Conservation (phyloP, 495 filamentous ascomycete genomes). For the Penicillium psychrofluorescens region DNA sequence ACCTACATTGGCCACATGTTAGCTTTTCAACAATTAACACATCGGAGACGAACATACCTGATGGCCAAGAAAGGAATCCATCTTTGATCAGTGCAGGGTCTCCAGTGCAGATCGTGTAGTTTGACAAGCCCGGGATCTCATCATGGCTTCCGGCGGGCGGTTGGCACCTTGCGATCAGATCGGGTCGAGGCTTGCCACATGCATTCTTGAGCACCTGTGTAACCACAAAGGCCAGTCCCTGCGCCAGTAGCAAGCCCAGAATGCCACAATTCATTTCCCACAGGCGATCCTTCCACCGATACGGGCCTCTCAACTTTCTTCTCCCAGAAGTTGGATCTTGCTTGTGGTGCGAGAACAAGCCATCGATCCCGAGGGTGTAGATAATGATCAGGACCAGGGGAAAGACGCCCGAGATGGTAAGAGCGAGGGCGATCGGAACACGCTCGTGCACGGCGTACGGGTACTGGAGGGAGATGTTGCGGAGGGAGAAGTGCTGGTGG, state of each 20-base stretch:
- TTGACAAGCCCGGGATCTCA: conserved; percentile 47
- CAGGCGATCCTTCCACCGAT: conserved; percentile 57
- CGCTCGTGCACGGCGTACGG: conserved; percentile 70
- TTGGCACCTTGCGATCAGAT: conserved; percentile 65
- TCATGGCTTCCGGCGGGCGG: conserved; percentile 37
- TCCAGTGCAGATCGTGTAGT: conserved; percentile 59
- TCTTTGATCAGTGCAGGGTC: conserved; percentile 65
- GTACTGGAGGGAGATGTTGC: conserved; percentile 58
- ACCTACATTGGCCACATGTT: conserved; percentile 26
- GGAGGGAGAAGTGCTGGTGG: conserved; percentile 53
- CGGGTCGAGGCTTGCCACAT: conserved; percentile 78
- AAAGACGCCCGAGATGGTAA: conserved; percentile 47
- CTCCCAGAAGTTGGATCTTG: conserved; percentile 26
- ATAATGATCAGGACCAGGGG: conserved; percentile 62
- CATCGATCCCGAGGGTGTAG: conserved; percentile 67
- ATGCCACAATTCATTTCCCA: conserved; percentile 84
- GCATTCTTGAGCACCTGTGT: conserved; percentile 81
- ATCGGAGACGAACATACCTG: conserved; percentile 36
- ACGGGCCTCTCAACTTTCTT: conserved; percentile 55
- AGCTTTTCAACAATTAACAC: background rate
- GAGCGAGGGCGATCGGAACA: conserved; percentile 51
- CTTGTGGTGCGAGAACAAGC: conserved; percentile 59
- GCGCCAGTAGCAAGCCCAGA: conserved; percentile 62
- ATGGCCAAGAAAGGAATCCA: conserved; percentile 81
- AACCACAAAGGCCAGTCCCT: conserved; percentile 63